Evolutionary conservation across 352 stramenopile genomes (phyloP).

Genomic region (Bremia lactucae): DNA sequence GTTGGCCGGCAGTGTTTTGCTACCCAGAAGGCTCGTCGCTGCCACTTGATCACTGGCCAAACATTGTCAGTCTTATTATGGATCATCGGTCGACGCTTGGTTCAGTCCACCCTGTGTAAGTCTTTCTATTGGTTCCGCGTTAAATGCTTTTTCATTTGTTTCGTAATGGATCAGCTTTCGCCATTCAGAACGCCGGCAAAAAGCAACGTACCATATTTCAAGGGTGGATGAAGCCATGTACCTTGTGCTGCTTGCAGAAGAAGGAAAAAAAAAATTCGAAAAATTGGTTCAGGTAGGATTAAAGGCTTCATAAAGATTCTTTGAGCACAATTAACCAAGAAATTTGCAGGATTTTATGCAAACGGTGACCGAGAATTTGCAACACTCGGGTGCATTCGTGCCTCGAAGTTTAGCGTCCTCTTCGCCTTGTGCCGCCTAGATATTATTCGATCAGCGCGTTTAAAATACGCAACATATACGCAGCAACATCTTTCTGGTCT

Average conservation of each 20-base stretch:
- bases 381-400: constrained; percentile 59
- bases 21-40: constrained; percentile 48
- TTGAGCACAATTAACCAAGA: background rate
- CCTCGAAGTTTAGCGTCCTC: constrained; percentile 9
- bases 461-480: too few relatives aligned
- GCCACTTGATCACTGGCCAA: constrained; percentile 72
- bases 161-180: constrained; percentile 28
- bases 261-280: constrained; percentile 52
- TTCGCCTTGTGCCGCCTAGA: constrained; percentile 7
- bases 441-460: background rate
- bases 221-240: constrained; percentile 64
- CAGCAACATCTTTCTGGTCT: too few relatives aligned
- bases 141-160: background rate
- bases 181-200: constrained; percentile 57
- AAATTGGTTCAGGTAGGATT: constrained; percentile 53
- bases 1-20: constrained; percentile 75
- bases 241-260: constrained; percentile 62
- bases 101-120: constrained; percentile 43
- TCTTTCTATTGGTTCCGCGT: too few relatives aligned
- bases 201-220: constrained; percentile 65
- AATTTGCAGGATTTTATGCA: constrained; percentile 70
- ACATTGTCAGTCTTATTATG: constrained; percentile 83
- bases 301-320: too few relatives aligned
- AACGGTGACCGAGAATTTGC: constrained; percentile 59
- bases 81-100: constrained; percentile 56